phyloP scores from a whole-genome alignment of 495 filamentous ascomycete species.

The Penicillium atrosanguineum region DNA sequence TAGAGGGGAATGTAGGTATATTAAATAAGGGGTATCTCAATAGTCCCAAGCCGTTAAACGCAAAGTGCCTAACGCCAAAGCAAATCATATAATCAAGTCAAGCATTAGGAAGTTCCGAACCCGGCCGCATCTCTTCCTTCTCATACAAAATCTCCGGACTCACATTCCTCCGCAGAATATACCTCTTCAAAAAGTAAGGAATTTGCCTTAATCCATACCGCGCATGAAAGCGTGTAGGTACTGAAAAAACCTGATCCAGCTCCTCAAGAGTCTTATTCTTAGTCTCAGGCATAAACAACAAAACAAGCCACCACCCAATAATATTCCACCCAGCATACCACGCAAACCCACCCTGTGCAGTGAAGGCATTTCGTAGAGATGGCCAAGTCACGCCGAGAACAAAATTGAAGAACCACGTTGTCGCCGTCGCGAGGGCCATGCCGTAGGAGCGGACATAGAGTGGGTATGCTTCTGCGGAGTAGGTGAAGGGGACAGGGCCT shows the following conservation, averaged over 20 bases:
- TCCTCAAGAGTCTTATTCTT: conserved; percentile 48
- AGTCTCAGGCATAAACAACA: conserved; percentile 52
- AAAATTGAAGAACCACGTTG: conserved; percentile 58
- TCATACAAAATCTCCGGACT: conserved; percentile 41
- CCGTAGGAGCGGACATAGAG: conserved; percentile 70
- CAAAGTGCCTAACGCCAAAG: neutral
- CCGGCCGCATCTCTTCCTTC: conserved; percentile 24
- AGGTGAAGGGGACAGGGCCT: conserved; percentile 81
- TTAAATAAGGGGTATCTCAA: no score
- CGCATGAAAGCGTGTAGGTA: conserved; percentile 47
- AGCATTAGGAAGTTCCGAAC: conserved; percentile 25
- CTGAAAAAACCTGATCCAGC: conserved; percentile 51
- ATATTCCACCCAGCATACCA: conserved; percentile 56
- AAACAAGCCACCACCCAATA: conserved; percentile 47
- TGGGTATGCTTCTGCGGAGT: conserved; percentile 78
- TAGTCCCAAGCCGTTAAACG: no score
- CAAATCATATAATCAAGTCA: neutral
- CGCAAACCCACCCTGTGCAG: conserved; percentile 51
- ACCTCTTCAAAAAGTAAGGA: conserved; percentile 44
- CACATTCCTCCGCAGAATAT: conserved; percentile 38
- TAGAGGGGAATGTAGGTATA: no score
- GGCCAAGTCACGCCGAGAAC: conserved; percentile 54
- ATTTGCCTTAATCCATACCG: conserved; percentile 48
- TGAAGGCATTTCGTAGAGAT: conserved; percentile 51
- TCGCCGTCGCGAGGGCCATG: conserved; percentile 67